A percentile compares a stretch with the other conserved stretches of the same genome.
Conservation (phyloP, 78 protist species). For the Polysphondylium violaceum region DNA sequence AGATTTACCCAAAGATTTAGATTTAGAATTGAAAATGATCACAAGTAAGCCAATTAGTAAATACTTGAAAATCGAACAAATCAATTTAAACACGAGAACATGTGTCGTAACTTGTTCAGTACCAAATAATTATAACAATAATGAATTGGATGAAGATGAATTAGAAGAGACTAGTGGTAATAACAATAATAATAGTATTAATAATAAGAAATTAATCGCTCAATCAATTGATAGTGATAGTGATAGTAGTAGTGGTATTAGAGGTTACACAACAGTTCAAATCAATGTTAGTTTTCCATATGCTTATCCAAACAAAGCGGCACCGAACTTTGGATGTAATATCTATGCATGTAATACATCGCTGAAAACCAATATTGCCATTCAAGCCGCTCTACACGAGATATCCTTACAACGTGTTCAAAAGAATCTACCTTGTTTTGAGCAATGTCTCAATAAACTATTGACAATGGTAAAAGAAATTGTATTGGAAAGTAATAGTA, state of each 20-base stretch:
- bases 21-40: constrained; percentile 55
- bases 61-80: constrained; percentile 52
- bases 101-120: constrained; percentile 52
- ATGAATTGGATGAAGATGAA: background rate
- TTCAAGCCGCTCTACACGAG: constrained; percentile 2
- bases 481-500: constrained; percentile 2
- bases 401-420: background rate
- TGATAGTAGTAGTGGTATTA: background rate
- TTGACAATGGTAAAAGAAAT: constrained; percentile 11
- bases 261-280: constrained; percentile 38
- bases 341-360: constrained; percentile 46
- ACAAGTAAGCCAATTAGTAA: constrained; percentile 42
- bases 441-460: constrained; percentile 40
- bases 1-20: constrained; percentile 35
- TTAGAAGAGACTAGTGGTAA: background rate
- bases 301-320: constrained; percentile 63
- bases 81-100: constrained; percentile 30
- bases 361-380: constrained; percentile 36
- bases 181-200: background rate
- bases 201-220: constrained; percentile 2
- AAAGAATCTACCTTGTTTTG: constrained; percentile 39
- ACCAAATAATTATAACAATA: constrained; percentile 19
- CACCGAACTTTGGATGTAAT: constrained; percentile 64
- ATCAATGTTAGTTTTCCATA: constrained; percentile 64
- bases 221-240: background rate